A percentile compares a stretch with the other conserved stretches of the same genome.
Conservation (phyloP, 2,329 filamentous ascomycete species). For the Scytalidium lignicola region DNA sequence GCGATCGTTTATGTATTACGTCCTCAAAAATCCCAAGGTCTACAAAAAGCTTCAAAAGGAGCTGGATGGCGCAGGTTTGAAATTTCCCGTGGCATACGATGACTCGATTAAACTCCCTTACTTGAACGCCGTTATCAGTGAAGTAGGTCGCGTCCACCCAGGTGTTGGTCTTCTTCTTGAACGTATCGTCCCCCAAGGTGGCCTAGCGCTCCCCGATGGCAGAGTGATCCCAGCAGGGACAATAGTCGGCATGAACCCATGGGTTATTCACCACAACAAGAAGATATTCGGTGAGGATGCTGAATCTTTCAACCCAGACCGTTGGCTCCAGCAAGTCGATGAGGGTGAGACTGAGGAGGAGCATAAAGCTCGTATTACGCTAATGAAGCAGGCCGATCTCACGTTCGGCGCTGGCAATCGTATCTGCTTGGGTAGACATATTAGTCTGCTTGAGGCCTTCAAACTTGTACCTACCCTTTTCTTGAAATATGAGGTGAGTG, state of each 20-base stretch:
- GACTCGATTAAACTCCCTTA: conserved; percentile 32
- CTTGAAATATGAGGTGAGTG: conserved; percentile 35
- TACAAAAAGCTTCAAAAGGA: conserved; percentile 28
- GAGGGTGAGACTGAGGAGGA: conserved; percentile 28
- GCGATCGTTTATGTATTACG: conserved; percentile 30
- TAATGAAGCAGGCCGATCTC: conserved; percentile 35
- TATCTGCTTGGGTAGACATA: conserved; percentile 36
- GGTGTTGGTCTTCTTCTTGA: conserved; percentile 43
- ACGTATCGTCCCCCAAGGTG: conserved; percentile 40
- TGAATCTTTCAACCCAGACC: conserved; percentile 39
- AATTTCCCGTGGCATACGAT: conserved; percentile 16
- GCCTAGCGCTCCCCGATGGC: conserved; percentile 33
- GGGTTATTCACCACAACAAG: conserved; percentile 34
- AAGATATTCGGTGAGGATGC: conserved; percentile 40
- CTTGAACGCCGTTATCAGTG: conserved; percentile 46
- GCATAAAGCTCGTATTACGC: conserved; percentile 28
- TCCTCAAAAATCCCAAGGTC: conserved; percentile 28
- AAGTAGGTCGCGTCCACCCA: conserved; percentile 45
- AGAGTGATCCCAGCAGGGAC: conserved; percentile 30
- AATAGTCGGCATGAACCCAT: conserved; percentile 37
- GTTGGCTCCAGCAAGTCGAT: conserved; percentile 36
- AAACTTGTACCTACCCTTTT: conserved; percentile 45
- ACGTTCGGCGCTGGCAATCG: conserved; percentile 38
- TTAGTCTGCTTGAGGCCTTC: conserved; percentile 36
- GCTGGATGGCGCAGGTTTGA: conserved; percentile 29